phyloP scores from a whole-genome alignment of 306 rosid species.

The Lathyrus oleraceus region DNA sequence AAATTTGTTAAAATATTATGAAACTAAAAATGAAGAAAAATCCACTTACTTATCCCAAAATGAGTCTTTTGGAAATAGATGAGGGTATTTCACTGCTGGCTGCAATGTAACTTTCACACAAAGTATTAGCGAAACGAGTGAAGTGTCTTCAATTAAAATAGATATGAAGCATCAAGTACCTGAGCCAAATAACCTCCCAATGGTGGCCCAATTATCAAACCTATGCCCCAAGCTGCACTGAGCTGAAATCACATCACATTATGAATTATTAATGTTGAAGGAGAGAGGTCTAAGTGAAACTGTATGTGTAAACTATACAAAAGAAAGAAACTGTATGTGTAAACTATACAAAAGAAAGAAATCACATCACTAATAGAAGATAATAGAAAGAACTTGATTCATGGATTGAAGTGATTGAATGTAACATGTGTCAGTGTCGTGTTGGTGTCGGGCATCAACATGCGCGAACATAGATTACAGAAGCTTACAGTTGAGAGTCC shows the following conservation, averaged over 20 bases:
- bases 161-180: constrained; percentile 40
- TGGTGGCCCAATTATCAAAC: constrained; percentile 82
- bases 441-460: background rate
- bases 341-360: too few species aligned
- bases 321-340: too few species aligned
- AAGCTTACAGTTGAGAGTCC: constrained; percentile 74
- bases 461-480: background rate
- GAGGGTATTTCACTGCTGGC: constrained; percentile 77
- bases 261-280: background rate
- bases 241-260: constrained; percentile 51
- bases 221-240: constrained; percentile 77
- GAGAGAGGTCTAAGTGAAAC: background rate
- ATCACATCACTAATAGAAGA: too few species aligned
- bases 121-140: constrained; percentile 13
- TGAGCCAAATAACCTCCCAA: constrained; percentile 88
- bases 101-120: constrained; percentile 40
- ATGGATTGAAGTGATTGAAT: background rate
- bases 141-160: background rate
- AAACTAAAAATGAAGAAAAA: background rate
- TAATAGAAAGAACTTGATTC: too few species aligned
- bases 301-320: too few species aligned
- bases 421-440: background rate
- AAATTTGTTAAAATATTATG: background rate
- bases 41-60: constrained; percentile 68
- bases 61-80: constrained; percentile 59